Percentiles rank a stretch among this genome's conserved stretches.
These are phyloP conservation scores for Centaurea solstitialis DNA, from an alignment of 129 eudicot species.

Conservation along the genomic window DNA sequence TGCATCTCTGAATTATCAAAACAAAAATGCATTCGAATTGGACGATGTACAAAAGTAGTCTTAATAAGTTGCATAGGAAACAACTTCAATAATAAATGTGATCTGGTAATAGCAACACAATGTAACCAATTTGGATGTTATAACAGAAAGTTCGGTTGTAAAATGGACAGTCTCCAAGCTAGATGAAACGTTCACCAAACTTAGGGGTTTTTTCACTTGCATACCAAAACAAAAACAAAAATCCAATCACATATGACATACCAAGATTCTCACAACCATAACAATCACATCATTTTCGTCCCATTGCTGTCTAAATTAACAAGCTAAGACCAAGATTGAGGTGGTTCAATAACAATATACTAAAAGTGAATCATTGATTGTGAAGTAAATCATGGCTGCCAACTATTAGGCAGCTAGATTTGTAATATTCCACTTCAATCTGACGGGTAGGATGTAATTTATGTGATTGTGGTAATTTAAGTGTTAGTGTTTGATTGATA, in stretches of 20 bases:
- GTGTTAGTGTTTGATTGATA: not conserved
- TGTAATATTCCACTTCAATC: not conserved
- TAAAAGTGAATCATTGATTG: not conserved
- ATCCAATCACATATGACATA: not conserved
- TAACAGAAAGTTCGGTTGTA: not conserved
- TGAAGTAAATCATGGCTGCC: not conserved
- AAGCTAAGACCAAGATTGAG: not conserved
- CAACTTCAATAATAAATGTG: not conserved
- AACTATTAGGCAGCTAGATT: not conserved
- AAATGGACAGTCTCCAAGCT: not conserved
- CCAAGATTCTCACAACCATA: slow-evolving; percentile 1
- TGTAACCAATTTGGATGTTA: not conserved
- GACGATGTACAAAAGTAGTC: not conserved
- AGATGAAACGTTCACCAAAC: not conserved
- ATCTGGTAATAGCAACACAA: not conserved
- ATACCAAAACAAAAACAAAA: not conserved
- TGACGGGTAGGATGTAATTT: not conserved
- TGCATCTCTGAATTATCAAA: slow-evolving; percentile 63
- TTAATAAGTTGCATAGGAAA: not conserved
- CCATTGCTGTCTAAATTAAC: not conserved
- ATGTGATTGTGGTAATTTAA: not conserved
- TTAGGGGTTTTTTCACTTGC: not conserved
- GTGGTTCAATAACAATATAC: not conserved
- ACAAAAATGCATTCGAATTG: not conserved
- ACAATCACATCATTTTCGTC: not conserved